Evolutionary conservation across 1,139 yeast species (phyloP), one percentile per base, ranked within the genome.

Genomic region (Pichia sp.): DNA sequence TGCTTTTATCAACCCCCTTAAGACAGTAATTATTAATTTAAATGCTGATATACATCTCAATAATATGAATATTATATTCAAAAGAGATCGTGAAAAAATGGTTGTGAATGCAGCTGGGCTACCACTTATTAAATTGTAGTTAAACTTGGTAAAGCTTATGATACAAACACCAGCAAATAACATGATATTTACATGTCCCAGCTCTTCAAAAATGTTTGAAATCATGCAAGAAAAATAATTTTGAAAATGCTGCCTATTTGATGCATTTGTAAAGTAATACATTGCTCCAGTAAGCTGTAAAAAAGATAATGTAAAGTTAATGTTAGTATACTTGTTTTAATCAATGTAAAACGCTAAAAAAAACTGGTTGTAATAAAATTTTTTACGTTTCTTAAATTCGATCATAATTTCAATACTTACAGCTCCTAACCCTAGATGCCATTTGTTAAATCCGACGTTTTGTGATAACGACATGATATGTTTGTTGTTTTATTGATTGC

Each of bases 211-310:
- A 15, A 55, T 46, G 18, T 45, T 50, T 13, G 59, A 52, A 12
- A 58, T 38, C 15, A 47, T 42, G 7, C 48, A 51, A 37, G 53
- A 55, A 16, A 54, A 26, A 35, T 52, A 53, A 13, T 45, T 46
- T 27, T 51, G 53, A 20, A 54, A 45, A 16, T 53, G 44, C 18
- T 48, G 44, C 37, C 48, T 50, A 15, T 55, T 48, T 22, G 58
- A 47, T n/a, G 58, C 47, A 23, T 62, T 59, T 4, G 59, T 53
- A 29, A 60, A 49, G 40, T 58, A 61, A 30, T 55, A 47, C 32
- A 55, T 41, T 11, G 50, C 52, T 15, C 53, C 55, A 3, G 56
- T 47, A 18, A 51, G 13, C 56, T 53, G 23, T 38, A n/a, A n/a
- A 30, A n/a, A 9, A 35, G 16, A 34, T 18, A 34, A 23, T 15